These are phyloP conservation scores for Debaryomyces udenii DNA, from an alignment of 1,139 yeast genomes.

Conservation along the genomic window DNA sequence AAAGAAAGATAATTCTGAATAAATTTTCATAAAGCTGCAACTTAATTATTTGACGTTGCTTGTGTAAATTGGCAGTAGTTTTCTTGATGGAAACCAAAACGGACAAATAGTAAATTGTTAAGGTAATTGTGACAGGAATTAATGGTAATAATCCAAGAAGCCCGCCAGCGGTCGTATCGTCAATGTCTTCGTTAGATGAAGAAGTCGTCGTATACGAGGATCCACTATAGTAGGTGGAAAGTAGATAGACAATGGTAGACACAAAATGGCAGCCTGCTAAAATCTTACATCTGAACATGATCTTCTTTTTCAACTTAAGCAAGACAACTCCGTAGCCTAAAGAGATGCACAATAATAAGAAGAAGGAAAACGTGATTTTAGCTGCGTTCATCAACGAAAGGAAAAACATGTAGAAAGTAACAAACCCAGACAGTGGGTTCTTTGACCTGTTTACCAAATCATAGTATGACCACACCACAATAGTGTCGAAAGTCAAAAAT, in stretches of 20 bases:
- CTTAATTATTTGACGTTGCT: slow-evolving; percentile 91
- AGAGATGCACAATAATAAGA: slow-evolving; percentile 79
- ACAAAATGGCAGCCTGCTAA: slow-evolving; percentile 74
- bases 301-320: slow-evolving; percentile 73
- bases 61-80: slow-evolving; percentile 72
- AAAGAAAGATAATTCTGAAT: slow-evolving; percentile 71
- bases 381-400: slow-evolving; percentile 78
- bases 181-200: slow-evolving; percentile 17
- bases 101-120: slow-evolving; percentile 74
- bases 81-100: slow-evolving; percentile 72
- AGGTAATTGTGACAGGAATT: slow-evolving; percentile 70
- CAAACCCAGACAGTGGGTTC: slow-evolving; percentile 58
- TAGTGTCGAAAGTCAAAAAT: slow-evolving; percentile 81
- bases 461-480: slow-evolving; percentile 89
- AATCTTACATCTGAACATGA: slow-evolving; percentile 80
- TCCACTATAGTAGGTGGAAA: slow-evolving; percentile 62
- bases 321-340: slow-evolving; percentile 94
- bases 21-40: slow-evolving; percentile 81
- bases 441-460: slow-evolving; percentile 72
- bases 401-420: slow-evolving; percentile 73
- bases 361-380: slow-evolving; percentile 86
- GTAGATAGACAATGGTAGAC: slow-evolving; percentile 66
- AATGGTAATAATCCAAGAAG: slow-evolving; percentile 46
- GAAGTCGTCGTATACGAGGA: slow-evolving; percentile 42
- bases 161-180: slow-evolving; percentile 22